A percentile compares a stretch with the other conserved stretches of the same genome.
These are phyloP conservation scores for Galerina marginata DNA, from an alignment of 768 basidiomycete species.

Conservation along the genomic window DNA sequence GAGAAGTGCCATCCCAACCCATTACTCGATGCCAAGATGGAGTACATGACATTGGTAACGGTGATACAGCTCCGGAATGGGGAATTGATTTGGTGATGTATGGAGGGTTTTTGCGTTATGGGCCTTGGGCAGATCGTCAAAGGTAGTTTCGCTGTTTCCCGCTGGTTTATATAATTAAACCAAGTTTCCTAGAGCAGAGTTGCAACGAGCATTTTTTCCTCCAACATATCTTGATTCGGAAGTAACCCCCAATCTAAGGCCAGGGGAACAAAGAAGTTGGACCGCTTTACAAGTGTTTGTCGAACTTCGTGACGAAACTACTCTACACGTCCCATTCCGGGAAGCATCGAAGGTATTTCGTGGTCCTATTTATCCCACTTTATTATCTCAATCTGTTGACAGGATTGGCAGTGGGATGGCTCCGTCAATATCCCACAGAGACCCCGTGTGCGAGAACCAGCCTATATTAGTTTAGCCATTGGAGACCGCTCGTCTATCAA, in stretches of 20 bases:
- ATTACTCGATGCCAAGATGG: slow-evolving; percentile 29
- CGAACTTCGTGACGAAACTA: slow-evolving; percentile 79
- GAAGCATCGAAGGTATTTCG: slow-evolving; percentile 81
- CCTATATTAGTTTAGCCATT: slow-evolving; percentile 74
- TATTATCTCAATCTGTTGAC: background rate
- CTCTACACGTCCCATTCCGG: slow-evolving; percentile 85
- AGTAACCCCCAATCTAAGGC: slow-evolving; percentile 60
- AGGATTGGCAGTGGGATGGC: slow-evolving; percentile 97
- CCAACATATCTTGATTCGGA: slow-evolving; percentile 70
- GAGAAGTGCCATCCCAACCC: slow-evolving; percentile 62
- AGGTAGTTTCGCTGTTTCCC: slow-evolving; percentile 47
- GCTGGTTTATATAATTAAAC: slow-evolving; percentile 1
- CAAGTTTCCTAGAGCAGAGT: slow-evolving; percentile 54
- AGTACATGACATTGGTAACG: slow-evolving; percentile 81
- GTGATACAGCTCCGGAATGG: slow-evolving; percentile 91
- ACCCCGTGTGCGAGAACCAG: slow-evolving; percentile 63
- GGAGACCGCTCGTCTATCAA: slow-evolving; percentile 86
- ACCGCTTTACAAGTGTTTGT: slow-evolving; percentile 81
- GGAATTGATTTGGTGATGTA: slow-evolving; percentile 85
- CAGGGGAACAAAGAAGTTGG: slow-evolving; percentile 86
- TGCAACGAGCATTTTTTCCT: slow-evolving; percentile 88
- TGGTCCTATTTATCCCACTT: background rate
- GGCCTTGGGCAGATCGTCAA: slow-evolving; percentile 97
- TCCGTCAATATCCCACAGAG: slow-evolving; percentile 49
- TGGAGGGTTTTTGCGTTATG: slow-evolving; percentile 80